Base-by-base conservation (phyloP, 257 asterid genomes). In the Penstemon davidsonii region DNA sequence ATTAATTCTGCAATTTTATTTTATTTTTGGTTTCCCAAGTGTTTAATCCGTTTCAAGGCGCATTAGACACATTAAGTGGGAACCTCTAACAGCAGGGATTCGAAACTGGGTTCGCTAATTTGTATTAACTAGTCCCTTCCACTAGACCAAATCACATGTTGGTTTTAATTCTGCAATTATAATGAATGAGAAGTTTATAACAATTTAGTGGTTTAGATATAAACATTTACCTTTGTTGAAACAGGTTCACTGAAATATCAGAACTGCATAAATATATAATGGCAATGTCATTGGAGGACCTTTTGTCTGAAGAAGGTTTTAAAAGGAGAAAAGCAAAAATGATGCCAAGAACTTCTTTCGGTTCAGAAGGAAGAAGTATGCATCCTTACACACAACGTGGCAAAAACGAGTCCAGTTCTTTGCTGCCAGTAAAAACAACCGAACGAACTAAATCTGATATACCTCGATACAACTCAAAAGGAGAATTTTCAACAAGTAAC, bases 221-320 rank as follows among this genome's bases (percentile, higher is more conserved):
- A 41, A 3, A 43, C 15, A 42, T 44, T 25, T 5, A 2, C 33
- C 39, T 52, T 62, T 12, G 50, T 60, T 25, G 68, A 62, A 71
- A 55, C 66, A 68, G 69, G 62, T 8, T 11, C 42, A 5, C 42
- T 4, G 47, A 52, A 70, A 59, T 58, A 51, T 44, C 9, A 47
- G 53, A 39, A 55, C 55, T 39, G 47, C 46, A 37, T 40, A 9
- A 49, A 25, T 25, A 25, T 25, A 62, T 7, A 66, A 86, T 88
- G 90, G 84, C 86, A 58, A 88, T 79, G 94, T 90, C 96, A 58
- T 66, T 88, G 76, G 95, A 86, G 80, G 89, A 88, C 62, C 92
- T 88, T 78, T 68, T 86, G 50, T 71, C 86, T 0, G 76, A 82
- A 73, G 96, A 90, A 84, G 96, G 97, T 44, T 88, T 90, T 18